Evolutionary conservation across 1,284 basidiomycete species (phyloP).

Genomic region (Sporisorium exsertum): DNA sequence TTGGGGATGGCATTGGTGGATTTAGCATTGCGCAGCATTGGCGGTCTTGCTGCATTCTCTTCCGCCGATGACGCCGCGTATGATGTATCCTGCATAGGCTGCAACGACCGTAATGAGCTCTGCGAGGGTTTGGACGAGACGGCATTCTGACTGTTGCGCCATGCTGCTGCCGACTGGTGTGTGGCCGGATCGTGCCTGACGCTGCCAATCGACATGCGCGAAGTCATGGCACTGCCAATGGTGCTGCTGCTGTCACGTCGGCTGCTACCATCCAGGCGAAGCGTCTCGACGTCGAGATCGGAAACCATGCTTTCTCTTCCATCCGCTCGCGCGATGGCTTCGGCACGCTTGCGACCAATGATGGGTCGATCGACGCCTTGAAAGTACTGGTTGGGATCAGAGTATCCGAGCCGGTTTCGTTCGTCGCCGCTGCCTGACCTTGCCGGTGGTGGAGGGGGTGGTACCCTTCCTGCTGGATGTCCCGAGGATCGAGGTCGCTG

Average conservation of each 20-base stretch:
- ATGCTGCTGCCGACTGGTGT: conserved; percentile 15
- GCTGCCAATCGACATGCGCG: conserved; percentile 48
- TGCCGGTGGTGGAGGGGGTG: conserved; percentile 50
- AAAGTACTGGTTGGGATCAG: conserved; percentile 50
- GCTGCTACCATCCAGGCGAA: conserved; percentile 60
- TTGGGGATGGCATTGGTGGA: conserved; percentile 24
- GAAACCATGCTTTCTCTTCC: conserved; percentile 62
- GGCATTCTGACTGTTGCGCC: conserved; percentile 5
- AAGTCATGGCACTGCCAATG: conserved; percentile 45
- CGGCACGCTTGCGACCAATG: conserved; percentile 49
- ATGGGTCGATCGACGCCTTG: conserved; percentile 46
- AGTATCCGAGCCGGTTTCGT: conserved; percentile 27
- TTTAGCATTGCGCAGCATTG: conserved; percentile 35
- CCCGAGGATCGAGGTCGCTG: conserved; percentile 35
- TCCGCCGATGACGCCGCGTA: background rate
- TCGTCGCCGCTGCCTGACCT: conserved; percentile 11
- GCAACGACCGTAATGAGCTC: conserved; percentile 28
- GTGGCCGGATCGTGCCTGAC: conserved; percentile 30
- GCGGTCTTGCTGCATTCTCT: background rate
- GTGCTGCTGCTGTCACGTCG: conserved; percentile 59
- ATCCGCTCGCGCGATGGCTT: conserved; percentile 55
- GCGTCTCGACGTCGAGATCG: conserved; percentile 65
- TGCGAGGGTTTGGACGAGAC: conserved; percentile 28
- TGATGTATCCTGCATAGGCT: conserved; percentile 17
- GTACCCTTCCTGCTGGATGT: conserved; percentile 56